phyloP scores from a whole-genome alignment of 2,329 filamentous ascomycete species.

The Hymenoscyphus repandus region DNA sequence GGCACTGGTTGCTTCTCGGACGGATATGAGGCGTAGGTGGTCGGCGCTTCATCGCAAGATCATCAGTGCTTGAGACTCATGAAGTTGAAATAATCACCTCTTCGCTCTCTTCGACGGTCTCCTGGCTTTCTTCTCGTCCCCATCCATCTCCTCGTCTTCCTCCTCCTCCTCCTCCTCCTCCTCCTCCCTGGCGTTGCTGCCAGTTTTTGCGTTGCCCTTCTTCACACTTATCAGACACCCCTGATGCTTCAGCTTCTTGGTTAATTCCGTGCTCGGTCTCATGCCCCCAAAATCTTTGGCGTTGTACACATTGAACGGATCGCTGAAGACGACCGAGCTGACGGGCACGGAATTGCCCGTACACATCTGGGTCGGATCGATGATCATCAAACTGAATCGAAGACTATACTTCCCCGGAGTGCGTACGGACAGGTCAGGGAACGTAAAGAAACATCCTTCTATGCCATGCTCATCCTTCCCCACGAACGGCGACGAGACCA shows the following conservation, averaged over 20 bases:
- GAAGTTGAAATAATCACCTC: constrained; percentile 5
- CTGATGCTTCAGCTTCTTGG: constrained; percentile 70
- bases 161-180: constrained; percentile 24
- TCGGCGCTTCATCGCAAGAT: too few relatives aligned
- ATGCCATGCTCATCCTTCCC: constrained; percentile 67
- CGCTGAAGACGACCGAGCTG: constrained; percentile 51
- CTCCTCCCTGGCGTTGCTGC: constrained; percentile 31
- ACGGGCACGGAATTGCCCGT: constrained; percentile 49
- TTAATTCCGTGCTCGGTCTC: constrained; percentile 69
- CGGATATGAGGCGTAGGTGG: too few relatives aligned
- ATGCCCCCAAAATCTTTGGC: constrained; percentile 86
- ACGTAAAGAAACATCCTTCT: constrained; percentile 81
- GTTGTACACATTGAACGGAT: constrained; percentile 74
- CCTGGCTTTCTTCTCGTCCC: constrained; percentile 15
- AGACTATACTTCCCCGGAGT: constrained; percentile 72
- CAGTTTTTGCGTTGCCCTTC: constrained; percentile 68
- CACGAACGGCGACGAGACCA: constrained; percentile 72
- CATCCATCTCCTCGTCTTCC: constrained; percentile 20
- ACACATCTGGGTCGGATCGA: constrained; percentile 56
- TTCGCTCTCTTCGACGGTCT: constrained; percentile 16
- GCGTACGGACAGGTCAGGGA: constrained; percentile 74
- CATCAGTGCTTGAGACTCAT: too few relatives aligned
- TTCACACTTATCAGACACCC: constrained; percentile 82
- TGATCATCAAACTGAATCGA: constrained; percentile 66
- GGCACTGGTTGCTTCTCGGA: too few relatives aligned